Percentiles rank a stretch among this genome's conserved stretches.
These are phyloP conservation scores for Pseudozyma pruni DNA, from an alignment of 1,284 basidiomycete genomes.

Conservation along the genomic window DNA sequence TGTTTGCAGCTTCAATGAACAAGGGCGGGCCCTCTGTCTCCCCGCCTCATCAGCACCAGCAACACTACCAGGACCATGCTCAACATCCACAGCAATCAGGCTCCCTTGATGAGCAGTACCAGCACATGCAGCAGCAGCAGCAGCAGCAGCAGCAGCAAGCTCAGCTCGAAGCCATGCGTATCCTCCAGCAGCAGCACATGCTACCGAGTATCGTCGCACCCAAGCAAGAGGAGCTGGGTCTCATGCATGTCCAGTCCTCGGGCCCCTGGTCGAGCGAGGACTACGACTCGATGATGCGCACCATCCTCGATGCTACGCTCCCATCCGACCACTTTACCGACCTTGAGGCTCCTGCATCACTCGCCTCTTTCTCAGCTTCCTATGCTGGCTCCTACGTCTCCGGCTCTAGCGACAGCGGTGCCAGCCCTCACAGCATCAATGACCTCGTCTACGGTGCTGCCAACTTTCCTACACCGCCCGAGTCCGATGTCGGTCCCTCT, in stretches of 20 bases:
- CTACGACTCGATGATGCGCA: slow-evolving; percentile 49
- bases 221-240: slow-evolving; percentile 22
- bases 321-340: slow-evolving; percentile 33
- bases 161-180: slow-evolving; percentile 24
- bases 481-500: slow-evolving; percentile 28
- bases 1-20: slow-evolving; percentile 12
- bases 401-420: slow-evolving; percentile 45
- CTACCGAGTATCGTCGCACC: slow-evolving; percentile 23
- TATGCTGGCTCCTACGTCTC: slow-evolving; percentile 46
- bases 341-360: slow-evolving; percentile 32
- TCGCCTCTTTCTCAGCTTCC: slow-evolving; percentile 40
- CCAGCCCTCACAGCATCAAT: slow-evolving; percentile 51
- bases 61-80: slow-evolving; percentile 11
- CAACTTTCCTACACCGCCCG: slow-evolving; percentile 47
- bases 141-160: slow-evolving; percentile 39
- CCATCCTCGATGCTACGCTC: slow-evolving; percentile 37
- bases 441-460: slow-evolving; percentile 52
- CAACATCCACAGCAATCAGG: slow-evolving; percentile 12
- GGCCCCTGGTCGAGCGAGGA: slow-evolving; percentile 48
- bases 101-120: slow-evolving; percentile 16
- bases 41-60: slow-evolving; percentile 20
- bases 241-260: slow-evolving; percentile 25
- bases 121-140: slow-evolving; percentile 27
- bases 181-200: slow-evolving; percentile 33
- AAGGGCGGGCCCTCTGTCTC: slow-evolving; percentile 11